Evolutionary conservation across 192 early-diverging fungal species (phyloP), one percentile per base, ranked within the genome.

Genomic region (Mortierella claussenii): DNA sequence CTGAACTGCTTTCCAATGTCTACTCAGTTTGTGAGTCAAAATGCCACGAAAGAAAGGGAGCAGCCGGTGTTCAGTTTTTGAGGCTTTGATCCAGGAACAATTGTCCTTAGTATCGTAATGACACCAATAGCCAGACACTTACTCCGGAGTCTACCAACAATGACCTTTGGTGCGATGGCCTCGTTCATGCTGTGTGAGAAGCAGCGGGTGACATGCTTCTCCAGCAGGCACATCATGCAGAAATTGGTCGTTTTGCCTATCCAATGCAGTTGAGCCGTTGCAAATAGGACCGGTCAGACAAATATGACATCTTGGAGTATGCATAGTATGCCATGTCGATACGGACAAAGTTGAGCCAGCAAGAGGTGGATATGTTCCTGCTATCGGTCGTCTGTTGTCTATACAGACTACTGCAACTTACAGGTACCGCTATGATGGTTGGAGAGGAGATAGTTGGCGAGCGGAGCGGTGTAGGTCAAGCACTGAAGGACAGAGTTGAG

Each of bases 401-500:
- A n/a, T n/a, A n/a, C n/a, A n/a, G n/a, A n/a, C n/a, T n/a, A n/a
- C n/a, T n/a, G n/a, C n/a, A 57, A 80, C 65, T 84, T 88, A 80
- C 91, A 92, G 27, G 84, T 75, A 28, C 63, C 63, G 45, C 80
- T 83, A 75, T 94, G 91, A 24, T 83, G 81, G 36, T 80, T 80
- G 18, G 80, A 55, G 30, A 92, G 81, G 33, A 94, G 61, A 55
- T 88, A 88, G 62, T 93, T 87, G 31, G 89, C 87, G 30, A 94
- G 70, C 2, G 90, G 85, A 34, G 93, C 87, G 9, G 92, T 90
- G 76, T 93, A 91, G 17, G 89, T 89, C 56, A 94, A 79, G 59
- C 90, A 92, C 66, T 94, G 90, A 21, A 94, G 82, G 1, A 90
- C 86, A 9, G 92, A 89, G 78, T 94, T 94, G n/a, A 92, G 63